Base-by-base conservation (phyloP, 2,329 filamentous ascomycete genomes). In the Penicillium verrucosum region DNA sequence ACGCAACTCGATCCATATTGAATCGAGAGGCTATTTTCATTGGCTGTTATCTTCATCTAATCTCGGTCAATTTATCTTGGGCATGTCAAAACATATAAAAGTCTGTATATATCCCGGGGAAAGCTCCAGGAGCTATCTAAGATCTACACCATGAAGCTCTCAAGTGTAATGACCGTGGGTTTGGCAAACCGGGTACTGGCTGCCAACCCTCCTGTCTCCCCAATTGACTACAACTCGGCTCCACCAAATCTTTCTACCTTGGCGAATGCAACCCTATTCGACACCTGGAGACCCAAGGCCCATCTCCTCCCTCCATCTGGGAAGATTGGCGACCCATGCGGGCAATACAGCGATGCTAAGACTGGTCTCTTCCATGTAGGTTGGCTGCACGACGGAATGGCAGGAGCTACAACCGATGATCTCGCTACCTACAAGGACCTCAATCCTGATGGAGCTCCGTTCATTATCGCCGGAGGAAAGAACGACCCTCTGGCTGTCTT, bases 281-380 rank as follows among this genome's bases (percentile, higher is more conserved):
- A 64, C 5, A 59, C 61, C n/a, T 64, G 62, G 62, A 59, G 62
- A 45, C 62, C 62, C 23, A 51, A 46, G 11, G 56, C 58, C 18
- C 62, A 64, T 25, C 43, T 63, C 8, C 59, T 64, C 4, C 62
- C 62, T 10, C 59, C 59, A 5, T 46, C 51, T 5, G 62, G 62
- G 21, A 58, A 60, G 23, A 57, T 61, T 27, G 62, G 62, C 34
- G 62, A 64, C 34, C 62, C 62, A 3, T 64, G 62, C 36, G 47
- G 40, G 40, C 60, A 64, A 8, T 64, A 64, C 23, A 63, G 51
- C 14, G 62, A 64, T 38, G 58, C 62, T 4, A 44, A 56, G 38
- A 63, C 62, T 10, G 62, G 62, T 2, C 40, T 60, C 11, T 64
- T 64, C 48, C 62, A 64, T 32, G 57, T 64, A 9, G 62, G 62